These are phyloP conservation scores for Mycena leptocephala DNA, from an alignment of 768 basidiomycete species.

Conservation along the genomic window DNA sequence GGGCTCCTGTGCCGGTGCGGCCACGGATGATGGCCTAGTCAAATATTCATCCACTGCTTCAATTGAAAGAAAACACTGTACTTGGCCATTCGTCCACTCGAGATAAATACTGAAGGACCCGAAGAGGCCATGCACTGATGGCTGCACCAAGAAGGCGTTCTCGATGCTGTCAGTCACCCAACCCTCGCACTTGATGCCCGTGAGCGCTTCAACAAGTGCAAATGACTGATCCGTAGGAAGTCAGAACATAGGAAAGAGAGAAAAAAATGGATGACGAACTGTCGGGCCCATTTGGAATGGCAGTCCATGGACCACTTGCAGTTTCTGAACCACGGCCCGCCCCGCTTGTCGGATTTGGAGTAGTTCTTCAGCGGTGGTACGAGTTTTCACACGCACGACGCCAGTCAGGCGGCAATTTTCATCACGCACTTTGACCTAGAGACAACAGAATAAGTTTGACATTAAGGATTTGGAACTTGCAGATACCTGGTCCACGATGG, in stretches of 20 bases:
- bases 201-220: slow-evolving; percentile 21
- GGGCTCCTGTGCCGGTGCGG: slow-evolving; percentile 17
- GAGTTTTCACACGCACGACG: slow-evolving; percentile 13
- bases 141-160: slow-evolving; percentile 27
- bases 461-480: slow-evolving; percentile 20
- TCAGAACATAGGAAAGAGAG: slow-evolving; percentile 1
- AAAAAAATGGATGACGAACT: slow-evolving; percentile 24
- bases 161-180: slow-evolving; percentile 25
- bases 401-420: slow-evolving; percentile 28
- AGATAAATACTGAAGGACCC: slow-evolving; percentile 19
- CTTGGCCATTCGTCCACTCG: slow-evolving; percentile 15
- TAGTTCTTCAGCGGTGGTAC: slow-evolving; percentile 11
- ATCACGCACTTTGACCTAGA: slow-evolving; percentile 23
- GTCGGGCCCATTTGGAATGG: slow-evolving; percentile 19
- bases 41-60: slow-evolving; percentile 27
- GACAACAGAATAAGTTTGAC: slow-evolving; percentile 17
- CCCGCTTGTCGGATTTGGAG: background rate
- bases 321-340: slow-evolving; percentile 11
- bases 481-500: slow-evolving; percentile 24
- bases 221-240: slow-evolving; percentile 15
- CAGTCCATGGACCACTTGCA: slow-evolving; percentile 22
- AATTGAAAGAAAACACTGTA: slow-evolving; percentile 26
- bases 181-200: slow-evolving; percentile 10
- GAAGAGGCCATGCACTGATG: slow-evolving; percentile 12
- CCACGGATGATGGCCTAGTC: slow-evolving; percentile 22